phyloP scores from a whole-genome alignment of 2,329 filamentous ascomycete species.

The Chaetothyriales sp. region DNA sequence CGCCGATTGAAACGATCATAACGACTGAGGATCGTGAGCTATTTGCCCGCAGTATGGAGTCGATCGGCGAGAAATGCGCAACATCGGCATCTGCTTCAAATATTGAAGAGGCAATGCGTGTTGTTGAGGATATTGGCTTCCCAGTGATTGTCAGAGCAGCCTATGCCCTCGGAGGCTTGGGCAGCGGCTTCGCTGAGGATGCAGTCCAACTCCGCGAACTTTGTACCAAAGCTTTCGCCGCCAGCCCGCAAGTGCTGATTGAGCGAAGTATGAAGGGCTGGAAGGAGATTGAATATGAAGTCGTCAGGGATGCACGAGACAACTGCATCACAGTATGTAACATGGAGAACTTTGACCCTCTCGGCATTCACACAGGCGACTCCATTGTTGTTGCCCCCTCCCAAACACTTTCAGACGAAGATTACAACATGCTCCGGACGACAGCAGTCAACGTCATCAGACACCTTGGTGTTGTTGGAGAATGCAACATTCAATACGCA shows the following conservation, averaged over 20 bases:
- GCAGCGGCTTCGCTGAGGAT: conserved; percentile 89
- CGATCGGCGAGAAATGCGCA: conserved; percentile 93
- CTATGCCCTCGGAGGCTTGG: conserved; percentile 86
- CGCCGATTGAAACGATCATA: conserved; percentile 94
- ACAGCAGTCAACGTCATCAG: conserved; percentile 95
- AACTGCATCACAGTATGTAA: conserved; percentile 99
- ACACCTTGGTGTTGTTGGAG: conserved; percentile 90
- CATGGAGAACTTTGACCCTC: conserved; percentile 99
- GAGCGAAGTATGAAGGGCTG: conserved; percentile 99
- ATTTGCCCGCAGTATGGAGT: conserved; percentile 96
- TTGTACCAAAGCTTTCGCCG: conserved; percentile 88
- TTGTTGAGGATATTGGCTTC: conserved; percentile 82
- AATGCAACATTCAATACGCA: conserved; percentile 98
- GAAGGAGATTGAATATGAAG: conserved; percentile 99
- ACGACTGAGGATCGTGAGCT: conserved; percentile 96
- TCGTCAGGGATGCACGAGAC: conserved; percentile 85
- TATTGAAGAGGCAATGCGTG: conserved; percentile 75
- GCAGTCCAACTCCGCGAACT: conserved; percentile 69
- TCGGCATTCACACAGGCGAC: conserved; percentile 95
- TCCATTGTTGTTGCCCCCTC: conserved; percentile 96
- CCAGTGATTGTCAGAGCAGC: conserved; percentile 95
- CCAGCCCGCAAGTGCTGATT: conserved; percentile 88
- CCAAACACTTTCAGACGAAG: conserved; percentile 89
- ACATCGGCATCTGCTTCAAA: conserved; percentile 89
- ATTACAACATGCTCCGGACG: conserved; percentile 98